Evolutionary conservation across 2,329 filamentous ascomycete genomes (phyloP).

Genomic region (Clathrospora elynae): DNA sequence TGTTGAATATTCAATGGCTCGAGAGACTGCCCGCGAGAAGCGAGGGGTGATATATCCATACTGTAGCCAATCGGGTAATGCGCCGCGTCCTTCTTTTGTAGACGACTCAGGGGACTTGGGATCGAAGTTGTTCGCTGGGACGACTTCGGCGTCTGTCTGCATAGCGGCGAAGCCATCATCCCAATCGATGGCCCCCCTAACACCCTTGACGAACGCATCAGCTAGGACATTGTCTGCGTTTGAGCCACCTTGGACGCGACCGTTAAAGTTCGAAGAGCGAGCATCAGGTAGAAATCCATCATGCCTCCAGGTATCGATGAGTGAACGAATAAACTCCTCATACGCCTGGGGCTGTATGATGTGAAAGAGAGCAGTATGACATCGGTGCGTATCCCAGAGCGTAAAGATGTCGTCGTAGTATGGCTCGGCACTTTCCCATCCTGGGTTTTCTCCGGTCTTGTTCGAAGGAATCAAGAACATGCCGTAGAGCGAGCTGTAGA

Average conservation of each 20-base stretch:
- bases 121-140: slow-evolving; percentile 64
- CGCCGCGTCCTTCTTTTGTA: slow-evolving; percentile 70
- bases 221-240: slow-evolving; percentile 75
- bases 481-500: slow-evolving; percentile 73
- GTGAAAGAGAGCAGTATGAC: slow-evolving; percentile 67
- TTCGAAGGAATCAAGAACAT: slow-evolving; percentile 73
- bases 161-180: slow-evolving; percentile 57
- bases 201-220: slow-evolving; percentile 72
- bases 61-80: slow-evolving; percentile 69
- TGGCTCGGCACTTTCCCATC: slow-evolving; percentile 67
- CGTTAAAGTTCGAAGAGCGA: slow-evolving; percentile 71
- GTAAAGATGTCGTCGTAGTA: slow-evolving; percentile 76
- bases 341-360: slow-evolving; percentile 67
- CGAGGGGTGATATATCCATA: slow-evolving; percentile 68
- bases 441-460: slow-evolving; percentile 71
- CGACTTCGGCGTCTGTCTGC: slow-evolving; percentile 69
- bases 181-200: slow-evolving; percentile 68
- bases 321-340: slow-evolving; percentile 68
- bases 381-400: slow-evolving; percentile 69
- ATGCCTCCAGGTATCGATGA: slow-evolving; percentile 70
- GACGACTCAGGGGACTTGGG: slow-evolving; percentile 61
- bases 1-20: slow-evolving; percentile 69
- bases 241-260: slow-evolving; percentile 70
- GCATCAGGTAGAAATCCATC: slow-evolving; percentile 70
- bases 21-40: slow-evolving; percentile 65